phyloP scores from a whole-genome alignment of 192 early-diverging fungal genomes.

The Entomortierella beljakovae region DNA sequence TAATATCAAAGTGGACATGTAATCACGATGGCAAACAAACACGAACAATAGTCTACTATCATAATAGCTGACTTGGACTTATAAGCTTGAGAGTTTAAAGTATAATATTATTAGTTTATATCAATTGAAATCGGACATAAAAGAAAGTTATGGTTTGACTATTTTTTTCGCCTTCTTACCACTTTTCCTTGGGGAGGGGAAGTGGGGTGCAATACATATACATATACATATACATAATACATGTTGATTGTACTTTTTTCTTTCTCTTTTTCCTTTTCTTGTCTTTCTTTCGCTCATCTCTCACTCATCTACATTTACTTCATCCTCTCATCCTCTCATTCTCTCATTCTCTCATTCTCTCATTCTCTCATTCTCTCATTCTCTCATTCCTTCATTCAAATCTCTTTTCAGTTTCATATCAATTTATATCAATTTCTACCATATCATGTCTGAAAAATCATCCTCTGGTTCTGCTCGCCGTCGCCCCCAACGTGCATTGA shows the following conservation, averaged over 20 bases:
- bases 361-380: background rate
- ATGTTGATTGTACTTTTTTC: background rate
- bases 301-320: background rate
- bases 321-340: no score
- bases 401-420: conserved; percentile 1
- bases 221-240: background rate
- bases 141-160: background rate
- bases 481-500: conserved; percentile 46
- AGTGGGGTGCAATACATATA: background rate
- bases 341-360: background rate
- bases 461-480: conserved; percentile 19
- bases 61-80: no score
- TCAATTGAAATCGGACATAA: background rate
- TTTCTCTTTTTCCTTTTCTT: background rate
- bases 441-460: background rate
- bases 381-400: background rate
- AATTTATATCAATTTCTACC: conserved; percentile 2
- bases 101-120: background rate
- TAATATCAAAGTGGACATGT: no score
- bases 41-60: no score
- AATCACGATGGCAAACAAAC: no score
- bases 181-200: background rate
- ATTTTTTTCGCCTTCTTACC: no score
- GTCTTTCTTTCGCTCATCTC: background rate
- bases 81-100: background rate